A percentile compares a stretch with the other conserved stretches of the same genome.
phyloP scores from a whole-genome alignment of 2,329 filamentous ascomycete genomes.

The Aspergillus vadensis region DNA sequence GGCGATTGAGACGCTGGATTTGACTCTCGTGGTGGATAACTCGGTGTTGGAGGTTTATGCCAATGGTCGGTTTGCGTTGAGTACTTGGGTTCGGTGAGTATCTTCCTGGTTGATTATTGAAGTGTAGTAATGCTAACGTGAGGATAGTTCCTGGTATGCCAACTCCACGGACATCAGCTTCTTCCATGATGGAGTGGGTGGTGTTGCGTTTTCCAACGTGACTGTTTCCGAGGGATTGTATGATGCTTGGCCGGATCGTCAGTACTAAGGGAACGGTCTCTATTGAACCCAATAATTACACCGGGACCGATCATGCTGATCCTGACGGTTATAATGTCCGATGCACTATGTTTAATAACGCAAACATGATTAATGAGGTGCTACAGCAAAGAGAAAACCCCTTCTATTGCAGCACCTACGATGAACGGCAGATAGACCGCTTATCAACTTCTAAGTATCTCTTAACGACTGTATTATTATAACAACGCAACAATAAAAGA shows the following conservation, averaged over 20 bases:
- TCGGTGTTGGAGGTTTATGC: slow-evolving; percentile 22
- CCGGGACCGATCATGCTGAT: too few species aligned
- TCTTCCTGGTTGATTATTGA: neutral
- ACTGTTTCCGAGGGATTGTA: slow-evolving; percentile 22
- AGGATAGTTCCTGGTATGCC: slow-evolving; percentile 21
- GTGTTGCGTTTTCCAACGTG: slow-evolving; percentile 19
- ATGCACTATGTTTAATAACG: too few species aligned
- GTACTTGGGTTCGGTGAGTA: slow-evolving; percentile 24
- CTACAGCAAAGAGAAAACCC: too few species aligned
- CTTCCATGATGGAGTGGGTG: slow-evolving; percentile 21
- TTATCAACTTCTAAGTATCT: too few species aligned
- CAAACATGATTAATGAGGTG: too few species aligned
- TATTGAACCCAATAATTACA: too few species aligned
- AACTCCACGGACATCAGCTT: slow-evolving; percentile 24
- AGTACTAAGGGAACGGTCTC: too few species aligned
- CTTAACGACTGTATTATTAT: too few species aligned
- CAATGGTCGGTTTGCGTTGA: slow-evolving; percentile 24
- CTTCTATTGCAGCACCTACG: too few species aligned
- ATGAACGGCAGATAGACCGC: too few species aligned
- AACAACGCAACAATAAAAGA: too few species aligned
- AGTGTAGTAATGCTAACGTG: neutral
- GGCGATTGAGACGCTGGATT: slow-evolving; percentile 19
- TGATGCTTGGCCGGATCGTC: slow-evolving; percentile 22
- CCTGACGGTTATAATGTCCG: too few species aligned
- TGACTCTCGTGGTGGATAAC: slow-evolving; percentile 24